Conservation (phyloP, 2,329 filamentous ascomycete species). For the Cercospora janseana region DNA sequence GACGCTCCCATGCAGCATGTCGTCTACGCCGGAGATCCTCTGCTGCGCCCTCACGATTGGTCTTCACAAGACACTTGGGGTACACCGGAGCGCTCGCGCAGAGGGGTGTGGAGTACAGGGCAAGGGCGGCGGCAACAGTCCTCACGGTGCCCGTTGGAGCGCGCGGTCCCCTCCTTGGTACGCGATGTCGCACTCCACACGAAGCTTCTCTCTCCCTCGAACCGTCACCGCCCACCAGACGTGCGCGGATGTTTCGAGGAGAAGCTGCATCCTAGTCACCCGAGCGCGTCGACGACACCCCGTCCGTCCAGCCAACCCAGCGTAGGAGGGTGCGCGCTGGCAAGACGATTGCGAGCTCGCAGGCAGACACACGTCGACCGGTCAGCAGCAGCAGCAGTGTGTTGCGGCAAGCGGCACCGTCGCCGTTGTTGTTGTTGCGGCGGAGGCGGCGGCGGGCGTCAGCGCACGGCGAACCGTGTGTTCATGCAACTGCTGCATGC, state of each 20-base stretch:
- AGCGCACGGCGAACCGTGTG: not conserved
- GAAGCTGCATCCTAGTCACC: conserved; percentile 24
- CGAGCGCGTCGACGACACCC: conserved; percentile 19
- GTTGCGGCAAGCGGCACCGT: not conserved
- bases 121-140: conserved; percentile 15
- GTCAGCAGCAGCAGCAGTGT: too few relatives aligned
- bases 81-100: conserved; percentile 6
- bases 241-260: conserved; percentile 19
- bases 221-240: conserved; percentile 19
- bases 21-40: conserved; percentile 26
- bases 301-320: conserved; percentile 14
- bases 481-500: conserved; percentile 3
- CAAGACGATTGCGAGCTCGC: conserved; percentile 11
- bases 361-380: not conserved
- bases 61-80: conserved; percentile 13
- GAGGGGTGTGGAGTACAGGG: conserved; percentile 25
- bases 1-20: conserved; percentile 25
- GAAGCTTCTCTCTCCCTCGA: conserved; percentile 1
- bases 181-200: conserved; percentile 18
- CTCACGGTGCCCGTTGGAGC: conserved; percentile 10
- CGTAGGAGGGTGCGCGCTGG: conserved; percentile 15
- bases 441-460: not conserved
- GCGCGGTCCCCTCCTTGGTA: too few relatives aligned
- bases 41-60: conserved; percentile 13
- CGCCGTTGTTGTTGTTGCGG: conserved; percentile 3